phyloP scores from a whole-genome alignment of 257 asterid species.

The Sherardia arvensis region DNA sequence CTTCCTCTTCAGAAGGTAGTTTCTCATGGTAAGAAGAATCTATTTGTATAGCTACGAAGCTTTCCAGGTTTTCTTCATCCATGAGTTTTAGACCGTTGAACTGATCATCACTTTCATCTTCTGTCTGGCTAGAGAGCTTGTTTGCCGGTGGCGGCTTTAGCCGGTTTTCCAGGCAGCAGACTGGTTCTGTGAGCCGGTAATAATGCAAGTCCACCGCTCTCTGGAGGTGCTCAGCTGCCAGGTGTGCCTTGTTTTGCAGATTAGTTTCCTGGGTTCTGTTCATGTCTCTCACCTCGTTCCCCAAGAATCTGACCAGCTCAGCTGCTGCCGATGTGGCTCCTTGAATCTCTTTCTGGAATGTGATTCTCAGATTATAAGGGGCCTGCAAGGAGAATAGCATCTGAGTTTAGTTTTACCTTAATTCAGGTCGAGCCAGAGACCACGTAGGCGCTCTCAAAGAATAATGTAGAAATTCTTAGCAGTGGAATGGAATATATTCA shows the following conservation, averaged over 20 bases:
- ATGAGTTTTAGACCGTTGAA: not conserved
- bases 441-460: not conserved
- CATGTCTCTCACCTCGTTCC: conserved; percentile 42
- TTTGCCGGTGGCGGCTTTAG: not conserved
- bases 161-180: not conserved
- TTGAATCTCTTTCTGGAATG: conserved; percentile 52
- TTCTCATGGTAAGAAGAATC: conserved; percentile 42
- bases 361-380: conserved; percentile 42
- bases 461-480: not conserved
- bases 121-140: not conserved
- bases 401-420: not conserved
- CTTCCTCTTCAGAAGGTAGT: conserved; percentile 35
- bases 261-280: conserved; percentile 28
- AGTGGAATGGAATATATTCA: conserved; percentile 22
- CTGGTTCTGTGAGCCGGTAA: conserved; percentile 38
- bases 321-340: conserved; percentile 48
- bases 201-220: conserved; percentile 46
- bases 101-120: not conserved
- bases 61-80: conserved; percentile 10
- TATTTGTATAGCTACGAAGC: conserved; percentile 5
- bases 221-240: conserved; percentile 44
- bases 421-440: not conserved
- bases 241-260: conserved; percentile 39
- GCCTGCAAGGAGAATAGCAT: conserved; percentile 26
- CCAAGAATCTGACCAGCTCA: conserved; percentile 43